Percentiles rank a stretch among this genome's conserved stretches.
Conservation (phyloP, 2,329 filamentous ascomycete species). For the Penicillium sp. region DNA sequence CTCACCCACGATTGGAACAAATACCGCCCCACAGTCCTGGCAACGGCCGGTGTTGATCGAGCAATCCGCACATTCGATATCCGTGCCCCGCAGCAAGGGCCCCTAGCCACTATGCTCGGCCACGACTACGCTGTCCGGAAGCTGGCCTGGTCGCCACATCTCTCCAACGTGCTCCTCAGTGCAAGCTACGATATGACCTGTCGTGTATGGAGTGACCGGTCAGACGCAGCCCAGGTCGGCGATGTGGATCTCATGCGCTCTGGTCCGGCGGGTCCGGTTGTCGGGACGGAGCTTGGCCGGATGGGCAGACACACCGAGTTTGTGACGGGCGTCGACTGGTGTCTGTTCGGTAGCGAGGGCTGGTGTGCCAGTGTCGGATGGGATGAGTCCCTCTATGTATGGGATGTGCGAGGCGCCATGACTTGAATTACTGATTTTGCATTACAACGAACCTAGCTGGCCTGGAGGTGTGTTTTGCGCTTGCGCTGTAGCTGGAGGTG, state of each 20-base stretch:
- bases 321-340: conserved; percentile 95
- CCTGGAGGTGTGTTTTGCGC: too few relatives aligned
- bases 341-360: conserved; percentile 87
- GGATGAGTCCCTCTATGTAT: conserved; percentile 88
- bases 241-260: conserved; percentile 41
- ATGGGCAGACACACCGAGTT: conserved; percentile 97
- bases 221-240: conserved; percentile 34
- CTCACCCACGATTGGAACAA: conserved; percentile 99
- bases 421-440: too few relatives aligned
- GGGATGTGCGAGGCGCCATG: conserved; percentile 77
- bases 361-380: conserved; percentile 95
- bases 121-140: conserved; percentile 89
- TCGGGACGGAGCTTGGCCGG: conserved; percentile 71
- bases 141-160: conserved; percentile 87
- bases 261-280: conserved; percentile 39
- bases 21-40: conserved; percentile 79
- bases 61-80: conserved; percentile 88
- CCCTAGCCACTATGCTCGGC: conserved; percentile 70
- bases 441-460: too few relatives aligned
- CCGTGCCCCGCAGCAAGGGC: conserved; percentile 68
- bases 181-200: conserved; percentile 99
- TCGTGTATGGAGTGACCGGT: conserved; percentile 86
- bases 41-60: conserved; percentile 84
- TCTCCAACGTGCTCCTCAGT: conserved; percentile 80
- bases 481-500: too few relatives aligned